Evolutionary conservation across 768 basidiomycete species (phyloP).

Genomic region (Russula virescens): DNA sequence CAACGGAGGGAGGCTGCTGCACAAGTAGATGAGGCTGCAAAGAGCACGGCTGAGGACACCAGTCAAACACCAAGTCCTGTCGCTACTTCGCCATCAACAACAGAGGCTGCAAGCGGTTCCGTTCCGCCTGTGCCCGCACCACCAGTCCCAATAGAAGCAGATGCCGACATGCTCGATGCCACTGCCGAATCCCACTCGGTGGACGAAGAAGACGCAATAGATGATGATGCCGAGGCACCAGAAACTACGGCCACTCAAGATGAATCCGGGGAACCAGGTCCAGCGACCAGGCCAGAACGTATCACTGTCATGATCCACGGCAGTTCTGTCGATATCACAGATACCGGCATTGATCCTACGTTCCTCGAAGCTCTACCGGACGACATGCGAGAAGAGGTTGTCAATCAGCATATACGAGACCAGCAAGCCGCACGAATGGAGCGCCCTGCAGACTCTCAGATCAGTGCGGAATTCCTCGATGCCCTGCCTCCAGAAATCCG

Average conservation of each 20-base stretch:
- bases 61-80: slow-evolving; percentile 26
- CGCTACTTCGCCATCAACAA: not conserved
- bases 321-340: slow-evolving; percentile 91
- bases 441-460: slow-evolving; percentile 75
- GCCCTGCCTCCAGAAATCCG: slow-evolving; percentile 95
- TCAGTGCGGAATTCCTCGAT: slow-evolving; percentile 92
- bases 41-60: slow-evolving; percentile 31
- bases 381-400: slow-evolving; percentile 97
- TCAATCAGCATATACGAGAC: slow-evolving; percentile 95
- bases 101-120: slow-evolving; percentile 27
- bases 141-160: slow-evolving; percentile 31
- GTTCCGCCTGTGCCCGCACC: slow-evolving; percentile 37
- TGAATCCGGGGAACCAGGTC: slow-evolving; percentile 26
- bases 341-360: slow-evolving; percentile 96
- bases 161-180: slow-evolving; percentile 50
- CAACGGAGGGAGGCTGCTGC: slow-evolving; percentile 34
- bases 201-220: slow-evolving; percentile 10
- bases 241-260: slow-evolving; percentile 22
- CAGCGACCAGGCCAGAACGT: slow-evolving; percentile 47
- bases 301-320: slow-evolving; percentile 91
- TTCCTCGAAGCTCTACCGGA: slow-evolving; percentile 97
- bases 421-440: slow-evolving; percentile 73
- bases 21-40: slow-evolving; percentile 36
- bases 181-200: slow-evolving; percentile 9
- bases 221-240: slow-evolving; percentile 10